These are phyloP conservation scores for Tetrahymena thermophila DNA, from an alignment of 73 alveolate genomes.

Conservation along the genomic window DNA sequence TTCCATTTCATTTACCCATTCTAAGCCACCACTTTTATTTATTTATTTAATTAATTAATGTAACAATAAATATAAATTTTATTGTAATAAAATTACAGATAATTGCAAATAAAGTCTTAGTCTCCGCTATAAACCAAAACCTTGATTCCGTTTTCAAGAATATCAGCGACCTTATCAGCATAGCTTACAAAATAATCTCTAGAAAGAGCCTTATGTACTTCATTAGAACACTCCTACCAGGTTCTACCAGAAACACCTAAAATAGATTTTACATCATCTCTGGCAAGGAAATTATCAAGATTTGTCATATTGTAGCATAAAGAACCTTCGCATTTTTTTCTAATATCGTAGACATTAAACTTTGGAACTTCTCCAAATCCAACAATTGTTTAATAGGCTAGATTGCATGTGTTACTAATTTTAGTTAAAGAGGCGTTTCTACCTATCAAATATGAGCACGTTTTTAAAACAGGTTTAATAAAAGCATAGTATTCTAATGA, in stretches of 20 bases:
- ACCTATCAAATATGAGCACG: constrained; percentile 14
- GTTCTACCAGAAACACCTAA: constrained; percentile 45
- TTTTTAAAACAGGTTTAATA: constrained; percentile 14
- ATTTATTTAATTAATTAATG: background rate
- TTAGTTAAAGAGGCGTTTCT: constrained; percentile 3
- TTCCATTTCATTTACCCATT: constrained; percentile 38
- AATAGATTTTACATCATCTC: constrained; percentile 18
- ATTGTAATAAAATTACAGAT: constrained; percentile 32
- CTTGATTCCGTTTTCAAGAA: constrained; percentile 35
- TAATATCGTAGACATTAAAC: constrained; percentile 50
- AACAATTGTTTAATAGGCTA: constrained; percentile 14
- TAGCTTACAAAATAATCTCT: constrained; percentile 52
- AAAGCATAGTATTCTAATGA: background rate
- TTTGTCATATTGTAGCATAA: constrained; percentile 42
- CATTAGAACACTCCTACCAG: constrained; percentile 48
- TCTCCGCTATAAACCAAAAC: constrained; percentile 59
- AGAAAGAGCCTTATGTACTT: constrained; percentile 45
- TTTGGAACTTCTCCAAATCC: constrained; percentile 45
- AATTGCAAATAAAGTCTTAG: constrained; percentile 57
- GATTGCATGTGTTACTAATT: constrained; percentile 28
- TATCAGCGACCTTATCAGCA: constrained; percentile 41
- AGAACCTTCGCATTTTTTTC: constrained; percentile 42
- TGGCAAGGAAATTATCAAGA: constrained; percentile 28
- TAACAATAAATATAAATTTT: background rate
- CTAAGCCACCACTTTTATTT: background rate